Conservation (phyloP, 2,329 filamentous ascomycete genomes). For the Sclerotinia trifoliorum region DNA sequence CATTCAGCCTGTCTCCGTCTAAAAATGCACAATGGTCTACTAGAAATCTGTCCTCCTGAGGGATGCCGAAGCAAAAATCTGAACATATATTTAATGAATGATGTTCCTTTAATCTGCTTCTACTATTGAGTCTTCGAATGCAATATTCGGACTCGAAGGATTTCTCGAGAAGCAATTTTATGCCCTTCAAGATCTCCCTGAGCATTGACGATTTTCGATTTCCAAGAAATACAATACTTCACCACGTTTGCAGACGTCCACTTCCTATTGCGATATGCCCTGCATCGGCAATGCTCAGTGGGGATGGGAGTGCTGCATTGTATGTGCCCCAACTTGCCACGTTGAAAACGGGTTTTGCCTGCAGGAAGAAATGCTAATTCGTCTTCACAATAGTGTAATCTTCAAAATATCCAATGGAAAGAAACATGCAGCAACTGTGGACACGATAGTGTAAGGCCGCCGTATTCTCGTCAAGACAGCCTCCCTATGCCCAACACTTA, state of each 20-base stretch:
- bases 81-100: neutral
- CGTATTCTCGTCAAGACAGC: neutral
- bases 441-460: conserved; percentile 20
- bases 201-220: neutral
- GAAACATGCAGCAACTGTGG: conserved; percentile 18
- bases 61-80: neutral
- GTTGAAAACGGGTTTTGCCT: neutral
- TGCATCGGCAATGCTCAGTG: conserved; percentile 7
- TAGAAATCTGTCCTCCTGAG: neutral
- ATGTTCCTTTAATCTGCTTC: neutral
- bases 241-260: too few species aligned
- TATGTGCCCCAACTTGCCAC: conserved; percentile 2
- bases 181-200: neutral
- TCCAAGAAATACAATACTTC: neutral
- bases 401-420: conserved; percentile 18
- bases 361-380: conserved; percentile 6
- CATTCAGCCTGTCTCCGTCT: neutral
- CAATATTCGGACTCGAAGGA: neutral
- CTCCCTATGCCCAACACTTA: neutral
- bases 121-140: neutral
- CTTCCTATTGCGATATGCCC: conserved; percentile 1
- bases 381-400: neutral
- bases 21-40: neutral
- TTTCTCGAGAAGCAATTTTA: neutral
- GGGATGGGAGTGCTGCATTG: conserved; percentile 22